Base-by-base conservation (phyloP, 768 basidiomycete species). In the Austroboletus festivus region DNA sequence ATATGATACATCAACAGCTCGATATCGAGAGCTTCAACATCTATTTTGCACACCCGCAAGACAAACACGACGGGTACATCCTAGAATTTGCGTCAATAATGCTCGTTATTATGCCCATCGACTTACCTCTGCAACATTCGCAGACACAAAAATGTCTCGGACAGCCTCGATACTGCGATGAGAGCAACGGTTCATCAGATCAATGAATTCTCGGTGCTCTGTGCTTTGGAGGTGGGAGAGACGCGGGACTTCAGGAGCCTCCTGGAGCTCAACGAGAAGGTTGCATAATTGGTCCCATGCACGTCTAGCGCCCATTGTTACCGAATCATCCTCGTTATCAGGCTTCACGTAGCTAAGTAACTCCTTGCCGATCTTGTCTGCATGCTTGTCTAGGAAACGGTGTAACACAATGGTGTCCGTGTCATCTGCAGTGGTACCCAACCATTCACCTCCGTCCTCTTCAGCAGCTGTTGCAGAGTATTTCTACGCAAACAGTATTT, bases 321-420 rank as follows among this genome's bases (percentile, higher is more conserved):
- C 72, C 3, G 73, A 63, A 47, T 80, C 71, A 19, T 75, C 81
- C 37, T 86, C 83, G 4, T 70, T 59, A 8, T 79, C 71, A 1
- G 81, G 75, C 53, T 81, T 83, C 15, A 82, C 77, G 11, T 83
- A 74, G 59, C 88, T 89, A 13, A 93, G 77, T 5, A 93, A 72
- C 56, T 92, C 89, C 62, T 90, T 89, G 24, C 91, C 90, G 45
- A 93, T 85, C 61, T 89, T 89, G 64, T 92, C 89, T 3, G 86
- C 85, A 56, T 92, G 86, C 51, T 83, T 87, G 57, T 87, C 81
- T 58, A 91, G 83, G 71, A 89, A 91, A 10, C 90, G 82, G 61
- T 92, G 89, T 11, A 91, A 71, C 12, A 92, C 85, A 31, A 91
- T 82, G 34, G 83, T 79, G 58, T 93, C 89, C 0, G 89, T 89